Evolutionary conservation across 257 asterid species (phyloP).

Genomic region (Solanum piurae): DNA sequence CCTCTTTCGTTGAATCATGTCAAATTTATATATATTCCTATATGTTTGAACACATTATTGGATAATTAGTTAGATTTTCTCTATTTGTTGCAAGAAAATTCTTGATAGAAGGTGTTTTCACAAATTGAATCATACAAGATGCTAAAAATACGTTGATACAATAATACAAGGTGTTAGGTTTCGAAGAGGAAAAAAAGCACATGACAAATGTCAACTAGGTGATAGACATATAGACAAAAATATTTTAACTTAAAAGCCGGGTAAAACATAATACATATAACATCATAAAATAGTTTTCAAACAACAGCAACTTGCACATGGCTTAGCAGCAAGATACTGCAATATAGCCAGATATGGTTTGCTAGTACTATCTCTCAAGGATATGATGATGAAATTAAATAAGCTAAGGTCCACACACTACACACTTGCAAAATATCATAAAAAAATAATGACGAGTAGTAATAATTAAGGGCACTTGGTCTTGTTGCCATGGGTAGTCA

Average conservation of each 20-base stretch:
- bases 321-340: background rate
- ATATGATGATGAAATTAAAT: background rate
- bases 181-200: too few relatives aligned
- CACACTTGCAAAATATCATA: background rate
- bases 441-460: background rate
- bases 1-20: too few relatives aligned
- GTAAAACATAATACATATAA: background rate
- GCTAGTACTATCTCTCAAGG: background rate
- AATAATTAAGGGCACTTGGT: conserved; percentile 38
- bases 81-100: too few relatives aligned
- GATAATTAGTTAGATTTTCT: too few relatives aligned
- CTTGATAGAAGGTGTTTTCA: too few relatives aligned
- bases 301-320: background rate
- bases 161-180: too few relatives aligned
- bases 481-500: conserved; percentile 51
- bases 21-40: too few relatives aligned
- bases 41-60: too few relatives aligned
- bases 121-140: too few relatives aligned
- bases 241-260: background rate
- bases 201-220: background rate
- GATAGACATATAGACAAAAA: background rate
- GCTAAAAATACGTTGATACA: too few relatives aligned
- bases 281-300: background rate
- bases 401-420: background rate
- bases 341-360: background rate